Evolutionary conservation across 2,329 filamentous ascomycete species (phyloP), one percentile per base, ranked within the genome.

Genomic region (Botryotinia calthae): DNA sequence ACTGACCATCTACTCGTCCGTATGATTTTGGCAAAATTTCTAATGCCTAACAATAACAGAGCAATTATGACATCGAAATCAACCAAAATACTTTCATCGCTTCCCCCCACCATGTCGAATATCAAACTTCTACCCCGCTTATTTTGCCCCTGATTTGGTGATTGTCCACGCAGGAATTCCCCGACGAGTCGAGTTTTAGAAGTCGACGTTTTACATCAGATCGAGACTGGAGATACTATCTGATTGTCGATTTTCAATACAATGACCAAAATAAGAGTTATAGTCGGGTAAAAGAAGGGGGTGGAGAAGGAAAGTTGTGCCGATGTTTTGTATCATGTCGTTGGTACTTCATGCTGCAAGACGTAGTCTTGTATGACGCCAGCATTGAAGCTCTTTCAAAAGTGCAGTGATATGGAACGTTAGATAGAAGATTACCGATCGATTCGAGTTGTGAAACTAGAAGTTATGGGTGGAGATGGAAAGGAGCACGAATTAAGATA

Each of bases 201-300:
- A 51, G 25, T 56, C 10, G 25, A 51, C 44, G 65, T 68, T 58
- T 68, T 58, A 68, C 65, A 68, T 58, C 48, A 58, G 34, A 68
- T 58, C 46, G 34, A 42, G 22, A 16, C 25, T 22, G n/a, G 25
- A 16, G 40, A 28, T 56, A n/a, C 46, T 20, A 67, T 34, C 2
- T 1, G n/a, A 34, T 2, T 2, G 16, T 59, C 8, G 12, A 37
- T 25, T 40, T 8, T 14, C 34, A 8, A 25, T 9, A 61, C 10
- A n/a, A 2, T 18, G 10, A 22, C 22, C 58, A 25, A 7, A 40
- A 40, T n/a, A 3, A 37, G 6, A 40, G 2, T 12, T 22, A 8
- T 25, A 7, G 6, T 40, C 31, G 22, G 22, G 10, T 40, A 20
- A 40, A 64, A 46, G n/a, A 46, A 44, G 10, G 12, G 40, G 1